A percentile compares a stretch with the other conserved stretches of the same genome.
These are phyloP conservation scores for Populus ilicifolia DNA, from an alignment of 345 rosid species.

Conservation along the genomic window DNA sequence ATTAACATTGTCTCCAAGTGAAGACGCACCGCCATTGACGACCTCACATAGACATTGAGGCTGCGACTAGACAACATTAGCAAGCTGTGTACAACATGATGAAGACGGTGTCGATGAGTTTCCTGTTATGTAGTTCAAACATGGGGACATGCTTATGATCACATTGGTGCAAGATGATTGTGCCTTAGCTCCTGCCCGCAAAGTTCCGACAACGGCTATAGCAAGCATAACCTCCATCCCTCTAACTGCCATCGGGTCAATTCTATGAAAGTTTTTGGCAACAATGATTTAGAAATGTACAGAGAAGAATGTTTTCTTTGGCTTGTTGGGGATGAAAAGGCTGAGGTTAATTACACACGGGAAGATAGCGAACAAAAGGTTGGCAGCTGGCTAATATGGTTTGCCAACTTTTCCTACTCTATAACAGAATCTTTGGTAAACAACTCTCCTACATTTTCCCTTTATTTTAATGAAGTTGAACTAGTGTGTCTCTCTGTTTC, in stretches of 20 bases:
- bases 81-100: constrained; percentile 29
- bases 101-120: constrained; percentile 28
- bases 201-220: background rate
- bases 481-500: background rate
- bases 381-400: constrained; percentile 5
- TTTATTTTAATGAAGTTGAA: background rate
- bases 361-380: constrained; percentile 1
- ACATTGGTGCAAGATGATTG: constrained; percentile 22
- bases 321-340: background rate
- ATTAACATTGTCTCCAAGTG: constrained; percentile 26
- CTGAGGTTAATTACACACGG: background rate
- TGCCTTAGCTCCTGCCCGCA: constrained; percentile 10
- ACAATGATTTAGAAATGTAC: background rate
- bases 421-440: background rate
- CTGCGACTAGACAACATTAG: constrained; percentile 16
- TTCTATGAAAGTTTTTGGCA: background rate
- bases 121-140: constrained; percentile 25
- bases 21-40: constrained; percentile 23
- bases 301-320: background rate
- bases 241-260: constrained; percentile 5
- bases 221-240: background rate
- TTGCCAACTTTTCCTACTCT: background rate
- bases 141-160: constrained; percentile 21
- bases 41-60: constrained; percentile 33
- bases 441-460: background rate